Conservation (phyloP, 495 filamentous ascomycete genomes). For the Aspergillus asperescens region DNA sequence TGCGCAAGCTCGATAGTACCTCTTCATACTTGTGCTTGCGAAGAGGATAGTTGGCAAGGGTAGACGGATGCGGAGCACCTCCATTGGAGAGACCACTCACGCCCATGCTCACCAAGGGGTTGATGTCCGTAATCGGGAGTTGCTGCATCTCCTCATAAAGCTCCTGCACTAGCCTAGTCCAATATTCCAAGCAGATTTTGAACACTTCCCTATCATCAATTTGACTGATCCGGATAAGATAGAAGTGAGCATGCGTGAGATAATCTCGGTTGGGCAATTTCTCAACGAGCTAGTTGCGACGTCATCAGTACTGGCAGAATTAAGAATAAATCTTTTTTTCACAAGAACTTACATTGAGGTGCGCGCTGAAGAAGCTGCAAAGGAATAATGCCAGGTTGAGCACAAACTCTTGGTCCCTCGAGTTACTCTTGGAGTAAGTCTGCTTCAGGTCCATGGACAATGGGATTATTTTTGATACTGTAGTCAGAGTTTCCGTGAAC, state of each 20-base stretch:
- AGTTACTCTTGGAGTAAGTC: conserved; percentile 84
- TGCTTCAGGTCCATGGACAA: conserved; percentile 80
- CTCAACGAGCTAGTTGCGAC: conserved; percentile 70
- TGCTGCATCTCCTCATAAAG: conserved; percentile 98
- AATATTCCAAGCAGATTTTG: conserved; percentile 98
- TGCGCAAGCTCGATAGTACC: conserved; percentile 84
- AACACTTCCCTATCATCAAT: conserved; percentile 99
- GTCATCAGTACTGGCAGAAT: not conserved
- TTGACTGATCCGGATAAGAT: conserved; percentile 94
- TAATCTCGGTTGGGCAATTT: conserved; percentile 92
- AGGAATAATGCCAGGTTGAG: conserved; percentile 94
- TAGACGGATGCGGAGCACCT: conserved; percentile 76
- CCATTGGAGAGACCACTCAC: conserved; percentile 65
- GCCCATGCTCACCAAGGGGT: conserved; percentile 75
- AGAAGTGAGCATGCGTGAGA: conserved; percentile 92
- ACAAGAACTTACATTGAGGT: conserved; percentile 65
- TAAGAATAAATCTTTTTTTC: not conserved
- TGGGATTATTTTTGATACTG: conserved; percentile 86
- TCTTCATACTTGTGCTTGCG: conserved; percentile 97
- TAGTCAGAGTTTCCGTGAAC: conserved; percentile 92
- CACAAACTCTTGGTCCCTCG: conserved; percentile 93
- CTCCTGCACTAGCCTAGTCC: conserved; percentile 97
- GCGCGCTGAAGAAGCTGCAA: conserved; percentile 89
- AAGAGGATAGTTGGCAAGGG: conserved; percentile 80
- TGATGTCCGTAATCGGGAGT: conserved; percentile 84